Base-by-base conservation (phyloP, 2,329 filamentous ascomycete species). In the Geosmithia putterillii region DNA sequence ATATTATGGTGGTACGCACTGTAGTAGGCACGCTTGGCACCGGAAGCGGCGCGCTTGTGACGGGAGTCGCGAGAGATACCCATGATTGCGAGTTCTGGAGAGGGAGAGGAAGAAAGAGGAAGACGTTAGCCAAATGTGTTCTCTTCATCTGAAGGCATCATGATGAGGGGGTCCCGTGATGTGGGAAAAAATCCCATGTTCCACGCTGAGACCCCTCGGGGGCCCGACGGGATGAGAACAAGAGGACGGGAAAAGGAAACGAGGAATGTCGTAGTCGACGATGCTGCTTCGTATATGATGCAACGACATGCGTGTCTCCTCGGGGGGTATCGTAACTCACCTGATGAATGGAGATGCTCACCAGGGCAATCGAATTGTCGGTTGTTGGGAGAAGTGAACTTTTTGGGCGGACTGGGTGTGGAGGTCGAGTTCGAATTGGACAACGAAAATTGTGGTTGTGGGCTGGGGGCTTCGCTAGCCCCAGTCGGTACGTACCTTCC, bases 41-140 rank as follows among this genome's bases (percentile, higher is more conserved):
- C 94, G 70, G 94, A 86, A 71, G 90, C 89, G 73, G 88, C 89
- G 76, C 92, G 89, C 86, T 98, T 98, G 83, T 98, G 92, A 78
- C 92, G 88, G 71, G 88, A 95, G 77, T 96, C 90, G 78, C 92
- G 86, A 74, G 90, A 95, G 78, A 98, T 96, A 98, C 92, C 86
- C 85, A 90, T 90, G 76, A 82, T 86, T 84, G 81, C 81, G 73
- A 74, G 76, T 74, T 76, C 76, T 82, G 68, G 54, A 60, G 8
- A 10, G 54, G 45, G 48, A 44, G 46, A 48, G 47, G 46, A 55
- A 14, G 15, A 32, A 32, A 9, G 28, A 47, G 48, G n/a, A n/a
- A 46, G 41, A 51, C 9, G 49, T 61, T 51, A 54, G 53, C 47
- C 36, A 41, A 18, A 38, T 35, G 41, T 42, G 18, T 36, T 32